Evolutionary conservation across 148 eudicot genomes (phyloP), one percentile per base, ranked within the genome.

Genomic region (Cornus florida): DNA sequence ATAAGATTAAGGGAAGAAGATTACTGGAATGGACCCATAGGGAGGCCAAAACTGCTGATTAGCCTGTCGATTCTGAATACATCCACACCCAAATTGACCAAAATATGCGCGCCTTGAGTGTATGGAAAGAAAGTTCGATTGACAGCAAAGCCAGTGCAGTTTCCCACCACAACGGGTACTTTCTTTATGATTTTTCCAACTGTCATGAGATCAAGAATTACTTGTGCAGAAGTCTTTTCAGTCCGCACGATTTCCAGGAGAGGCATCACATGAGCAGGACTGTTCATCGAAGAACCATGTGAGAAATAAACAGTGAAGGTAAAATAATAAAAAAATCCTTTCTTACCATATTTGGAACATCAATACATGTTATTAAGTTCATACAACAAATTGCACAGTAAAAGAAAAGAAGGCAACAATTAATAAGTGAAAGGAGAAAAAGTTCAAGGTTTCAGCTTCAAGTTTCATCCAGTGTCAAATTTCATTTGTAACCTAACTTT

Each of bases 11-110:
- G 79, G 68, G 76, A 78, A 82, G 79, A 83, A 82, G 81, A 75
- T 89, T 91, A 95, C 99, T 95, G 97, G 89, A 95, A 92, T 78
- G 99, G 99, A 70, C 99, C 99, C 88, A 95, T 84, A 28, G 97
- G 97, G 72, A 95, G 79, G 74, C 99, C 99, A 79, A 95, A 95
- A 71, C 87, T 83, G 70, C 72, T 83, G 83, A 95, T 93, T 60
- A 92, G 92, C 72, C 86, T 85, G 84, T 95, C 99, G 53, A 95
- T 91, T 83, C 97, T 89, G 90, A 89, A 93, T 67, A 90, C 72
- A 76, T 95, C 97, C 41, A 93, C 97, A 10, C 99, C 99, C 79
- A 95, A 69, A 79, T 90, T 85, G 64, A 86, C 89, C 93, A 95
- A 83, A 67, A 92, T 74, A 60, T 86, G 87, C 78, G 99, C 94